Percentiles rank a stretch among this genome's conserved stretches.
Conservation (phyloP, 371 early-diverging fungal species). For the Actinomucor elegans region DNA sequence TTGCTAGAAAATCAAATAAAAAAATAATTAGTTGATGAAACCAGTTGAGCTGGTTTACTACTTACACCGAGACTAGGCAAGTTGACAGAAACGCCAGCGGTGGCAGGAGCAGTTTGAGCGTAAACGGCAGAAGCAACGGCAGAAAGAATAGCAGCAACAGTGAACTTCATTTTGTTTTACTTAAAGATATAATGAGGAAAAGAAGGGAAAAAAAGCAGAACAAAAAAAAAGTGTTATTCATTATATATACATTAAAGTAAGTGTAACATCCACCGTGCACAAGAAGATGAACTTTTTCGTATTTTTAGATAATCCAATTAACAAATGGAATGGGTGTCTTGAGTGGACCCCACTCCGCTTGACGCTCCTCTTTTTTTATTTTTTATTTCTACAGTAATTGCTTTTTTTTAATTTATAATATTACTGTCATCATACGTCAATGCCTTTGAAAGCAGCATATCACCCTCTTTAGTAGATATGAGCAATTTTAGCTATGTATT, state of each 20-base stretch:
- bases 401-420: no score
- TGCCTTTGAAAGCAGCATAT: no score
- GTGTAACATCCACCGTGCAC: slow-evolving; percentile 22
- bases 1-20: slow-evolving; percentile 16
- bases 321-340: no score
- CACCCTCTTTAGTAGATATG: no score
- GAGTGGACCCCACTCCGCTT: no score
- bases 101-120: slow-evolving; percentile 10
- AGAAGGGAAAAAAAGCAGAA: background rate
- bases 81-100: slow-evolving; percentile 30
- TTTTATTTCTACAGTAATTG: no score
- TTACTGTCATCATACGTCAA: no score
- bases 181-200: background rate
- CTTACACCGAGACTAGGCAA: slow-evolving; percentile 35
- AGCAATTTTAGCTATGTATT: no score
- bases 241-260: slow-evolving; percentile 2
- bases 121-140: slow-evolving; percentile 11
- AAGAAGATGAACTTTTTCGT: background rate
- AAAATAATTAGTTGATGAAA: background rate
- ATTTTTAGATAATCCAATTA: slow-evolving; percentile 4
- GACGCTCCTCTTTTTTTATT: no score
- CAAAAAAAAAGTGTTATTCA: background rate
- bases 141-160: slow-evolving; percentile 13
- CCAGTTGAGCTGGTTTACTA: background rate
- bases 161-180: slow-evolving; percentile 21